Evolutionary conservation across 208 protist genomes (phyloP).

Genomic region (Crithidia brevicula): DNA sequence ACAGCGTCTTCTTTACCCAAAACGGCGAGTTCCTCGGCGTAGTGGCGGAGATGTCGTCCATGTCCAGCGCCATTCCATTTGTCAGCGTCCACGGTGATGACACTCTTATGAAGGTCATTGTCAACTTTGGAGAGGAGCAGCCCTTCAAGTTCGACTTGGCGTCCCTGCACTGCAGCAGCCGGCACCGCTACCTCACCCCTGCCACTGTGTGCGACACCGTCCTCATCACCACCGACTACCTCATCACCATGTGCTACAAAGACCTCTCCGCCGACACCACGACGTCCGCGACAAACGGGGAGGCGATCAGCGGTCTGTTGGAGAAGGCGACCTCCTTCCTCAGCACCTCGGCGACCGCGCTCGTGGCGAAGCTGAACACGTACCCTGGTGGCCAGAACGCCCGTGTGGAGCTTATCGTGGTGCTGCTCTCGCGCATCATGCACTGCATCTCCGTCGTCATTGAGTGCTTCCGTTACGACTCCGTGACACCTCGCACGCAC

Average conservation of each 20-base stretch:
- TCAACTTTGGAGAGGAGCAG: constrained; percentile 85
- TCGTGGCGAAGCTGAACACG: constrained; percentile 44
- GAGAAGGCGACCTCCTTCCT: constrained; percentile 77
- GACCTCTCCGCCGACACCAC: constrained; percentile 40
- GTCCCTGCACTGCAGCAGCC: constrained; percentile 73
- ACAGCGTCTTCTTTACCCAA: constrained; percentile 88
- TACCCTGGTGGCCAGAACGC: constrained; percentile 19
- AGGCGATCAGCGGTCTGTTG: constrained; percentile 70
- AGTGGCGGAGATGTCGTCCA: constrained; percentile 47
- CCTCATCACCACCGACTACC: constrained; percentile 74
- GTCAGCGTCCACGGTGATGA: constrained; percentile 54
- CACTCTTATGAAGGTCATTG: constrained; percentile 80
- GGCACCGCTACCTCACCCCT: constrained; percentile 51
- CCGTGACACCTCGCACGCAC: constrained; percentile 69
- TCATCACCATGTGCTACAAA: constrained; percentile 75
- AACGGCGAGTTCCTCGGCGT: constrained; percentile 89
- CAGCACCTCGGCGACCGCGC: constrained; percentile 37
- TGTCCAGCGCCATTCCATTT: constrained; percentile 68
- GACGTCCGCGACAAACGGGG: constrained; percentile 37
- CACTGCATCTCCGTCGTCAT: constrained; percentile 68
- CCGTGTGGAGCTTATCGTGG: constrained; percentile 30
- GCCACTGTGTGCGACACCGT: constrained; percentile 64
- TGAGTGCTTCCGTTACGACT: constrained; percentile 83
- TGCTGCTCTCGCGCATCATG: constrained; percentile 71
- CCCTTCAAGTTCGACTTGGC: constrained; percentile 87